Evolutionary conservation across 164 flowering plant genomes (phyloP).

Genomic region (Annona cherimola): DNA sequence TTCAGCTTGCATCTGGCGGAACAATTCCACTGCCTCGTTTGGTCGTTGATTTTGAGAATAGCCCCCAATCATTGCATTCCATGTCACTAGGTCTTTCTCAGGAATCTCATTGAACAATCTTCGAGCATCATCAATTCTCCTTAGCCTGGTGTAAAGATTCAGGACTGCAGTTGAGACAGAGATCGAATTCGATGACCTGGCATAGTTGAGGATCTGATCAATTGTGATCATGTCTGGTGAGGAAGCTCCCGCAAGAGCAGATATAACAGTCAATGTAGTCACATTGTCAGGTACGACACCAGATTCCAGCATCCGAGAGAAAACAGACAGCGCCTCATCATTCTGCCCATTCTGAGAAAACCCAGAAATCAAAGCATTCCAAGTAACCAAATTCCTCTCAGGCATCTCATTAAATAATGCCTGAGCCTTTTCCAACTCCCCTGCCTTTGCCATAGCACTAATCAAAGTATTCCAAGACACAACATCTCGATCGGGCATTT

Average conservation of each 20-base stretch:
- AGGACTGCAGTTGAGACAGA: conserved; percentile 18
- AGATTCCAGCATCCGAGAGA: conserved; percentile 13
- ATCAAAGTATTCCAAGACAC: conserved; percentile 24
- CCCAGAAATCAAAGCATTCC: conserved; percentile 21
- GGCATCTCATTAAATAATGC: conserved; percentile 19
- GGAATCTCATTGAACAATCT: conserved; percentile 16
- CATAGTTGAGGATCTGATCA: conserved; percentile 8
- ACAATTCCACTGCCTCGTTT: conserved; percentile 14
- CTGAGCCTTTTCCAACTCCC: conserved; percentile 14
- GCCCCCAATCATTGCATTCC: conserved; percentile 23
- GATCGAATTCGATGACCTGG: conserved; percentile 9
- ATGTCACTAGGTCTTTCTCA: conserved; percentile 21
- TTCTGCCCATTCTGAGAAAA: conserved; percentile 16
- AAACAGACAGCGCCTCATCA: conserved; percentile 15
- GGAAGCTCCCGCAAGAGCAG: conserved; percentile 10
- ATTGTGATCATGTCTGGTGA: conserved; percentile 7
- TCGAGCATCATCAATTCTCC: conserved; percentile 19
- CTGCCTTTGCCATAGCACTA: conserved; percentile 19
- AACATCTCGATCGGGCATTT: conserved; percentile 19
- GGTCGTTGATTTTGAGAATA: conserved; percentile 18
- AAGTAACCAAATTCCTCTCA: conserved; percentile 16
- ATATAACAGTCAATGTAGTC: conserved; percentile 15
- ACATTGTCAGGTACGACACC: conserved; percentile 14
- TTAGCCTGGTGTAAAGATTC: conserved; percentile 20
- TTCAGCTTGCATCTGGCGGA: conserved; percentile 16